Base-by-base conservation (phyloP, 31 red algal species). In the Porphyra umbilicalis region DNA sequence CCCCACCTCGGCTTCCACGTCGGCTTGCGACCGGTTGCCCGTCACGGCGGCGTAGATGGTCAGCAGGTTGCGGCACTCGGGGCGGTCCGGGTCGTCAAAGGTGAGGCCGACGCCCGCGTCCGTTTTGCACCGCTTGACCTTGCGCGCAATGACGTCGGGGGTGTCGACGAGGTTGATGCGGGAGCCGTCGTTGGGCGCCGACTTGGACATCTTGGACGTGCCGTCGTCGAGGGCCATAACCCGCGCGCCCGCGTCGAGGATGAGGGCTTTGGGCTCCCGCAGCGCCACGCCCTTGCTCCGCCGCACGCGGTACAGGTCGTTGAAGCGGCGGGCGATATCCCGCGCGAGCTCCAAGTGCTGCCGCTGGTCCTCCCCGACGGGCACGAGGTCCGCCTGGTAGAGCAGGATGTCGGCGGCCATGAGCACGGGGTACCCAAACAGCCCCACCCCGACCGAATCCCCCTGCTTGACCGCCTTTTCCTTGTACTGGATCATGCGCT, bases 401-500 rank as follows among this genome's bases (percentile, higher is more conserved):
- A 99, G 83, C 44, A 99, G 76, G 0, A 99, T 88, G 89, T 99
- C 98, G 35, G 98, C 94, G 7, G 98, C 98, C 98, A 99, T 99
- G 10, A 99, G 85, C 34, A 99, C 92, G 16, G 98, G 98, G 78
- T 99, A 99, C 76, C 90, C 92, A 75, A 99, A 97, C 9, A 99
- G 86, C 3, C 94, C 98, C 34, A 99, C 89, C 14, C 83, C 84
- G 14, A 97, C 94, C 57, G 87, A 88, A 34, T 94, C 97, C 18
- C 94, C 98, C 77, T 91, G 91, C 38, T 87, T 88, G 15, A 82
- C n/a, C 33, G 87, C 86, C 84, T 99, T 99, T 36, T 99, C 97
- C 79, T 99, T 99, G 80, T 86, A 99, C 84, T 99, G 97, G 76
- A 96, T 99, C 95, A 97, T 99, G 31, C 90, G 90, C 84, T 99